Evolutionary conservation across 2,329 filamentous ascomycete genomes (phyloP), one percentile per base, ranked within the genome.

Genomic region (Fusarium chlamydosporum): DNA sequence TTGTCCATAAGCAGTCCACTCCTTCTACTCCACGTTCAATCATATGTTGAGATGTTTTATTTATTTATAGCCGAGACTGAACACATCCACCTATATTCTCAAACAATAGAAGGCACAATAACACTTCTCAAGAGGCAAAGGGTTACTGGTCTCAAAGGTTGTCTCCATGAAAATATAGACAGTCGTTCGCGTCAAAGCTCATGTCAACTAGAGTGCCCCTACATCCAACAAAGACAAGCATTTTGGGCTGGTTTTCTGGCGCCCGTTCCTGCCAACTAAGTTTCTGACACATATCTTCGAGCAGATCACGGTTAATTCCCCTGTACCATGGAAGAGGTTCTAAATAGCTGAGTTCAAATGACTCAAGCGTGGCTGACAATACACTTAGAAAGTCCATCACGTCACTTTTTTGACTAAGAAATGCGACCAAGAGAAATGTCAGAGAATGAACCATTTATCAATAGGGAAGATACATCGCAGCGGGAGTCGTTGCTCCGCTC

Each of bases 291-390:
- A 71, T 52, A 0, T 63, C 43, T 13, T 56, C 11, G 3, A 70
- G 23, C 6, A 72, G 7, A 13, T 40, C n/a, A 3, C 47, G 23
- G 7, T 70, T 63, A 7, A 34, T 7, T 4, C 47, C 54, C 12
- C 35, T 4, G 4, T 15, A 4, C 42, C 42, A 46, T 18, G 65
- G 56, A 15, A 74, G 2, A 26, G 79, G 79, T 4, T 10, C 11
- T 1, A 80, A 62, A 13, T 75, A 76, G 43, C 77, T 80, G 7
- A 82, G 65, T 29, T 81, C 74, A 1, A 80, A 60, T 2, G 75
- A 76, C 11, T 71, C 67, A 1, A 80, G 23, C 1, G 75, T 75
- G 0, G 23, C 9, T 5, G 76, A 78, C 1, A 82, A 50, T 0
- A 47, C 54, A 23, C 23, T 6, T 23, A 23, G 23, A 23, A 23